A percentile compares a stretch with the other conserved stretches of the same genome.
These are phyloP conservation scores for Musa schizocarpa DNA, from an alignment of 176 grass and related monocot species.

Conservation along the genomic window DNA sequence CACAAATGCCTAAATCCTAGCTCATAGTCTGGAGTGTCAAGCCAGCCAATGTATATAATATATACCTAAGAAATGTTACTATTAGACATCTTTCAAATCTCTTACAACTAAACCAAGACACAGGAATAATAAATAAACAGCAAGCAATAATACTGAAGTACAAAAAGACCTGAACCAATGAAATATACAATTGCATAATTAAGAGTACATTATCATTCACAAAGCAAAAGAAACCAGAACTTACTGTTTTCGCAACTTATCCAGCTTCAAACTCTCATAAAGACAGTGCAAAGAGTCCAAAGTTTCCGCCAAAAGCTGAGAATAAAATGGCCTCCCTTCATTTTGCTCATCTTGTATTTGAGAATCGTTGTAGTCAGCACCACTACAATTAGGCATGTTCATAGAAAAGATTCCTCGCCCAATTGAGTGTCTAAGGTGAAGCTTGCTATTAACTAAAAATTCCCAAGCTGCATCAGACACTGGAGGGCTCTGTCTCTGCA, in stretches of 20 bases:
- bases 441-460: conserved; percentile 71
- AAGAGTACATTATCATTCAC: neutral
- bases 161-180: conserved; percentile 4
- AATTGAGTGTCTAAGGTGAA: conserved; percentile 49
- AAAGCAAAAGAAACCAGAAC: conserved; percentile 23
- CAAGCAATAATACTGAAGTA: neutral
- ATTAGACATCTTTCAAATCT: neutral
- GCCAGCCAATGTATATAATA: no score
- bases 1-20: neutral
- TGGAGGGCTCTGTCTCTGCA: conserved; percentile 26
- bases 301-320: conserved; percentile 54
- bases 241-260: conserved; percentile 87
- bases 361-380: conserved; percentile 16
- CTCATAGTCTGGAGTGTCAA: no score
- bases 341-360: conserved; percentile 31
- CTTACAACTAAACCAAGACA: neutral
- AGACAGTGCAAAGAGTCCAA: conserved; percentile 77
- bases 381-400: conserved; percentile 28
- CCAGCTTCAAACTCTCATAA: conserved; percentile 90
- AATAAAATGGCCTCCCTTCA: conserved; percentile 41
- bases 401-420: conserved; percentile 33
- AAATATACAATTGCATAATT: conserved; percentile 1
- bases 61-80: no score
- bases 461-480: conserved; percentile 51
- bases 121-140: neutral